Evolutionary conservation across 805 yeast species (phyloP).

Genomic region (Pichia cabralensis): DNA sequence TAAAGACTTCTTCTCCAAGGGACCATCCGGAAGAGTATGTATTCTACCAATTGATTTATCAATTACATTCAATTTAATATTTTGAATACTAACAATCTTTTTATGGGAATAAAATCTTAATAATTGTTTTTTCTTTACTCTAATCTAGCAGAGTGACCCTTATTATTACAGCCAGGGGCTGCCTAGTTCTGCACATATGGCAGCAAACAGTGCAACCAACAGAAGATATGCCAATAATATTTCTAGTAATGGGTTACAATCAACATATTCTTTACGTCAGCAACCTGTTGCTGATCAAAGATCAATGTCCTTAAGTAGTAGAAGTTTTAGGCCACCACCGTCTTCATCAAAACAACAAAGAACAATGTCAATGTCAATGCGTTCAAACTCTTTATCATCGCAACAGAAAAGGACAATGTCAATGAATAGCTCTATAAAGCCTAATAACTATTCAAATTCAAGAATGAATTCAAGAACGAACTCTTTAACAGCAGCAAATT

Average conservation of each 20-base stretch:
- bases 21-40: constrained; percentile 22
- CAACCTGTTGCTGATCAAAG: constrained; percentile 11
- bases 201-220: constrained; percentile 5
- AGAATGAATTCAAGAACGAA: constrained; percentile 13
- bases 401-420: constrained; percentile 7
- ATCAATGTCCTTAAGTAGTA: constrained; percentile 25
- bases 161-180: constrained; percentile 1
- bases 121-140: not conserved
- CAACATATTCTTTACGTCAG: constrained; percentile 1
- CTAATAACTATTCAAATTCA: not conserved
- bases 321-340: constrained; percentile 17
- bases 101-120: too few relatives aligned
- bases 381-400: constrained; percentile 10
- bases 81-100: constrained; percentile 5
- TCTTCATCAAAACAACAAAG: not conserved
- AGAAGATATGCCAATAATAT: constrained; percentile 4
- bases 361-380: constrained; percentile 20
- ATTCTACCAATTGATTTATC: not conserved
- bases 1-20: constrained; percentile 17
- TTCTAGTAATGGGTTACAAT: constrained; percentile 3
- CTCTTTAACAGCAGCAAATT: constrained; percentile 10
- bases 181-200: constrained; percentile 4
- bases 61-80: not conserved
- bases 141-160: not conserved
- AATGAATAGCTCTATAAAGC: too few relatives aligned